Evolutionary conservation across 2,329 filamentous ascomycete species (phyloP), one percentile per base, ranked within the genome.

Genomic region (Podosphaera xanthii): DNA sequence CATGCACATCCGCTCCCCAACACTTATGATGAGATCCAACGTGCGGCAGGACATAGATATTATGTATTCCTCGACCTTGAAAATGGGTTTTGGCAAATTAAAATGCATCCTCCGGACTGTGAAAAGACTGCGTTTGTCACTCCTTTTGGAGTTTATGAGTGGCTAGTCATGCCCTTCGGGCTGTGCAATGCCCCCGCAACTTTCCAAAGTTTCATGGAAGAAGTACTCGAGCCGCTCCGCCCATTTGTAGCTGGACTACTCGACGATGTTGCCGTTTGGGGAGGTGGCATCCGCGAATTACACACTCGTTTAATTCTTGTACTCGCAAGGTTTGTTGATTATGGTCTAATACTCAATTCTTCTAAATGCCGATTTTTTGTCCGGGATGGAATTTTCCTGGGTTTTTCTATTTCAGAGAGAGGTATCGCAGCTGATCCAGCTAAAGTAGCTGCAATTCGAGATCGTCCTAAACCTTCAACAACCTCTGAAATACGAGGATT

Each of bases 1-100:
- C 34, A 55, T 36, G 52, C 52, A 1, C 52, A 55, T 10, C 52
- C 34, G 1, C 30, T 52, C 1, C 30, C 48, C 5, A 52, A 52
- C 10, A n/a, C 30, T 2, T 34, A 22, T 40, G 36, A 40, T 10
- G 36, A 40, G 10, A 40, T 40, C 36, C 36, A 40, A 40, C 36
- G 6, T 40, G 50, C 50, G 22, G 22, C 50, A 54, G 50, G 50
- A 33, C 50, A 54, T 31, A 34, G 35, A 31, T 54, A 36, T 10
- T 54, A 54, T 35, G 50, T 9, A 34, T 54, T 34, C 33, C 33
- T 54, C 3, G 50, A 54, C 50, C 50, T 54, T 3, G 50, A 54
- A 12, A 54, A 54, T n/a, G 12, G 50, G 10, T 54, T 54, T 31
- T 54, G 31, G 34, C 34, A 54, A 10, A 33, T 54, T 10, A 14